Percentiles rank a stretch among this genome's conserved stretches.
Conservation (phyloP, 2,329 filamentous ascomycete species). For the Alternaria sp. region DNA sequence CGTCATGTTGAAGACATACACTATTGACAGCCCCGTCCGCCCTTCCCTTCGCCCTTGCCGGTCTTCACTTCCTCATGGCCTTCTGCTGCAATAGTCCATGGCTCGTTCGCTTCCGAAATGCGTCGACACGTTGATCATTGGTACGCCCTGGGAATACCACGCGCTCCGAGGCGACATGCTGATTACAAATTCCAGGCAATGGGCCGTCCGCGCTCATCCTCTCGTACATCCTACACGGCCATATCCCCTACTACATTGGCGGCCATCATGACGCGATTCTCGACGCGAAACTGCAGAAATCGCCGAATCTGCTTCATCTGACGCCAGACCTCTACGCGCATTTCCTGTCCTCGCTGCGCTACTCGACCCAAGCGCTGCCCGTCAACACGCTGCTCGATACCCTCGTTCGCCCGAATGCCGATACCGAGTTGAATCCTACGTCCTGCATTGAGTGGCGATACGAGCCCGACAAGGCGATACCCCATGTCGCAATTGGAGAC, state of each 20-base stretch:
- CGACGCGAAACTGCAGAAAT: conserved; percentile 59
- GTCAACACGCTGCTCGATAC: conserved; percentile 67
- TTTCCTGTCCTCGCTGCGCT: conserved; percentile 65
- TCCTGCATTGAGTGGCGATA: conserved; percentile 63
- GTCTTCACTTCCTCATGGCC: conserved; percentile 37
- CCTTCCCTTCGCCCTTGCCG: conserved; percentile 13
- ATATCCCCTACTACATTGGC: conserved; percentile 63
- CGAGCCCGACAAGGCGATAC: conserved; percentile 57
- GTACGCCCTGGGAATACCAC: conserved; percentile 20
- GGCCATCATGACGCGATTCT: conserved; percentile 65
- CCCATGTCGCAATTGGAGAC: conserved; percentile 62
- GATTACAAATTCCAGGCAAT: conserved; percentile 57
- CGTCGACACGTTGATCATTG: conserved; percentile 51
- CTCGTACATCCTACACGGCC: conserved; percentile 67
- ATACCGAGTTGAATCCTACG: conserved; percentile 60
- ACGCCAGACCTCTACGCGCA: conserved; percentile 62
- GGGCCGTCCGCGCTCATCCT: conserved; percentile 67
- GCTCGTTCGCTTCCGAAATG: conserved; percentile 44
- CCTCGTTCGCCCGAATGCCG: conserved; percentile 63
- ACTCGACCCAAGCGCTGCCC: conserved; percentile 66
- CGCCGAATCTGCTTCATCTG: conserved; percentile 56
- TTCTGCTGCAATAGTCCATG: conserved; percentile 43
- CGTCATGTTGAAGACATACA: conserved; percentile 41
- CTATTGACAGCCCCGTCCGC: conserved; percentile 27
- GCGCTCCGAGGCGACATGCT: conserved; percentile 14